Base-by-base conservation (phyloP, 345 rosid species). In the Erysimum cheiranthoides region DNA sequence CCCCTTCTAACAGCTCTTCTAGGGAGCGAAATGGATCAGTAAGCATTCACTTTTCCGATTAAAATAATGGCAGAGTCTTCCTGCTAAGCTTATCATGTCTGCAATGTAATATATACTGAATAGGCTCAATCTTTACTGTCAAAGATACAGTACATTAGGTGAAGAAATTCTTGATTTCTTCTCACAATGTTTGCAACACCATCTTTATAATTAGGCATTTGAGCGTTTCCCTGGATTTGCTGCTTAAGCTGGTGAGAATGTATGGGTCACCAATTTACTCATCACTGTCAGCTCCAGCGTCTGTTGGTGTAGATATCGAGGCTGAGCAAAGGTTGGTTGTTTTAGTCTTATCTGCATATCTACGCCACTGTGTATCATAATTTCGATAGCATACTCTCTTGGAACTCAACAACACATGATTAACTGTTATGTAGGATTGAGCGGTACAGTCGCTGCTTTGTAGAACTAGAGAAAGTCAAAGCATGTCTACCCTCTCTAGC, bases 251-350 rank as follows among this genome's bases (percentile, higher is more conserved):
- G 76, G 88, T 96, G 65, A 87, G 97, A 80, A 79, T 81, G 54
- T 96, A 86, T 74, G 97, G 98, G 54, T 82, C 89, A 12, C 77
- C 86, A 87, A 84, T 96, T 50, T 90, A 93, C 84, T 83, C 97
- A 38, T 85, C 96, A 8, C 51, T 93, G 46, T 93, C 93, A 10
- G 93, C 98, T 74, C 84, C 96, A 36, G 66, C 90, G 60, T 80
- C 97, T 40, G 94, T 93, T 73, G 99, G 99, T 57, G 92, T 96
- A 64, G 98, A 96, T 80, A 89, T 96, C 54, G 99, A 96, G 85
- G 98, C 97, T 31, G 98, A 96, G 75, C 93, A 87, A 82, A 96
- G 99, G 99, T 91, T 58, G 12, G 82, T 9, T 10, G 25, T 54
- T 28, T 4, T 16, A 54, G 30, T 4, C 38, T 28, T 27, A 13